Percentiles rank a stretch among this genome's conserved stretches.
Conservation (phyloP, 139 green algal genomes). For the Asterochloris sp. region DNA sequence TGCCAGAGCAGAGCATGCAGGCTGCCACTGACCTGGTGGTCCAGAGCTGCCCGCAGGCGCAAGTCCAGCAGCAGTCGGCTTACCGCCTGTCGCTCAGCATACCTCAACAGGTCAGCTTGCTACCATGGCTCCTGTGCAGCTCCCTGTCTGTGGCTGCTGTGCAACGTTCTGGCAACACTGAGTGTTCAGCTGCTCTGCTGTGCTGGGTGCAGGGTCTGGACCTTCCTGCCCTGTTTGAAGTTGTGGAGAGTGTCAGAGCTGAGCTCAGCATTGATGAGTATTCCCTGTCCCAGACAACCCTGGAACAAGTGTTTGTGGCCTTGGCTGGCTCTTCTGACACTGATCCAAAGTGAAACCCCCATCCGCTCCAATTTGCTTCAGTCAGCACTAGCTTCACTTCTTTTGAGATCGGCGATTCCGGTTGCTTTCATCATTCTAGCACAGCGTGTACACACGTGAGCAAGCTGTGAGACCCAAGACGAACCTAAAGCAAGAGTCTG, state of each 20-base stretch:
- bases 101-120: slow-evolving; percentile 13
- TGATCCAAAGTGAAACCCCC: too few relatives aligned
- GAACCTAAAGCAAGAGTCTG: too few relatives aligned
- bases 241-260: slow-evolving; percentile 17
- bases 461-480: too few relatives aligned
- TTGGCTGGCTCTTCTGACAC: slow-evolving; percentile 24
- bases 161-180: too few relatives aligned
- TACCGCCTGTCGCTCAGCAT: slow-evolving; percentile 25
- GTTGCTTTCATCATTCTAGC: too few relatives aligned
- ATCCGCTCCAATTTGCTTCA: too few relatives aligned
- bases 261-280: slow-evolving; percentile 38
- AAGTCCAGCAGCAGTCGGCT: neutral
- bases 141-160: too few relatives aligned
- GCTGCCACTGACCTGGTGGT: slow-evolving; percentile 20
- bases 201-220: slow-evolving; percentile 3
- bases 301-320: slow-evolving; percentile 62
- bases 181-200: neutral
- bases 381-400: too few relatives aligned
- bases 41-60: neutral
- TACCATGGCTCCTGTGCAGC: too few relatives aligned
- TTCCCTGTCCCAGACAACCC: slow-evolving; percentile 36
- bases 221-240: slow-evolving; percentile 33
- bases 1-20: slow-evolving; percentile 4
- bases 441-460: too few relatives aligned
- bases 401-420: too few relatives aligned